phyloP scores from a whole-genome alignment of 495 filamentous ascomycete species.

The Coniosporium apollinis region DNA sequence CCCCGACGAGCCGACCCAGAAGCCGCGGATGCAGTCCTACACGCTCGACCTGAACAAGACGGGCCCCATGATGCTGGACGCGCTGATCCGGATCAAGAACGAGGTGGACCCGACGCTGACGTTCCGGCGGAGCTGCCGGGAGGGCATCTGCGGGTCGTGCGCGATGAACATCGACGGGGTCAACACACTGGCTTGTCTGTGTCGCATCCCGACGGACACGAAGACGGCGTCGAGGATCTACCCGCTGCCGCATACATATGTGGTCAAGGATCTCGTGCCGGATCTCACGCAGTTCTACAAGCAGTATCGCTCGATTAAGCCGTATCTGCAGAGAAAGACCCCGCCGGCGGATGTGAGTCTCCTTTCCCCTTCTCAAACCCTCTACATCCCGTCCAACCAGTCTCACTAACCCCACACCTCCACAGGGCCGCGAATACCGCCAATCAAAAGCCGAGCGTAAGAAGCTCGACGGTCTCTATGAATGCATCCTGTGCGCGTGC shows the following conservation, averaged over 20 bases:
- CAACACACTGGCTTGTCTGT: slow-evolving; percentile 93
- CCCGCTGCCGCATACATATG: slow-evolving; percentile 94
- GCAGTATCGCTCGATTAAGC: slow-evolving; percentile 99
- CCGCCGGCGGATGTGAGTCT: slow-evolving; percentile 55
- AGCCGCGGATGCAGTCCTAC: slow-evolving; percentile 91
- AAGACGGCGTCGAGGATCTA: slow-evolving; percentile 81
- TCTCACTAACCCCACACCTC: slow-evolving; percentile 8
- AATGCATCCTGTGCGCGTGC: slow-evolving; percentile 99
- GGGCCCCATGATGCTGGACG: slow-evolving; percentile 94
- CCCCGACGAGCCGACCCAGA: slow-evolving; percentile 73
- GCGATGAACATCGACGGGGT: slow-evolving; percentile 99
- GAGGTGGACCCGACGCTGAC: slow-evolving; percentile 93
- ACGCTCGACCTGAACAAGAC: slow-evolving; percentile 94
- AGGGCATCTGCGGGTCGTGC: slow-evolving; percentile 96
- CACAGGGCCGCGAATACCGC: slow-evolving; percentile 69
- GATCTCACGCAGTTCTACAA: slow-evolving; percentile 99
- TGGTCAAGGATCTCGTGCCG: slow-evolving; percentile 96
- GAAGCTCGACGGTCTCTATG: slow-evolving; percentile 96
- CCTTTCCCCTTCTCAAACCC: neutral
- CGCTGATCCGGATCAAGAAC: slow-evolving; percentile 96
- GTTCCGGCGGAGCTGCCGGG: slow-evolving; percentile 85
- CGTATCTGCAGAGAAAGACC: slow-evolving; percentile 81
- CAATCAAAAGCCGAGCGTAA: slow-evolving; percentile 78
- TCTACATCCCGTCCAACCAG: slow-evolving; percentile 1
- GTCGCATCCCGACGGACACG: slow-evolving; percentile 86